Conservation (phyloP, 2,329 filamentous ascomycete genomes). For the Cordyceps militaris region DNA sequence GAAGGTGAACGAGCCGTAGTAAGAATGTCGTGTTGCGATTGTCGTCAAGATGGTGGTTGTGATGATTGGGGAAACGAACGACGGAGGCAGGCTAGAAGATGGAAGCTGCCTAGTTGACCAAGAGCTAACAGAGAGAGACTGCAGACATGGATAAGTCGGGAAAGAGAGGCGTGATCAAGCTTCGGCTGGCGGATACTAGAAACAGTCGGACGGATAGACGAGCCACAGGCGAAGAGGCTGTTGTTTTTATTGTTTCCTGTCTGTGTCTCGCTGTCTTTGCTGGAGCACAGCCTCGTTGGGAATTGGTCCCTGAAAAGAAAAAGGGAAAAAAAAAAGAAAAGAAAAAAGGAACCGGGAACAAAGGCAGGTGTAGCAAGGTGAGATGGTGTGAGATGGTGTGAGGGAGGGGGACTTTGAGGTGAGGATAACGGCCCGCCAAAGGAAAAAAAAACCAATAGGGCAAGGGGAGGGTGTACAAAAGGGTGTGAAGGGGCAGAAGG, state of each 20-base stretch:
- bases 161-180: not conserved
- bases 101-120: not conserved
- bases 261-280: not conserved
- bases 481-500: conserved; percentile 2
- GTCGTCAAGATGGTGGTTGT: not conserved
- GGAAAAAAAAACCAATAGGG: conserved; percentile 4
- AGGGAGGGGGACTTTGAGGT: conserved; percentile 6
- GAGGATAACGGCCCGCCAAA: conserved; percentile 6
- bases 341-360: not conserved
- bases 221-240: not conserved
- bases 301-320: not conserved
- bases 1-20: not conserved
- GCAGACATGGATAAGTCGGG: not conserved
- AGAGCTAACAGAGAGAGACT: not conserved
- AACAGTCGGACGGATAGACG: not conserved
- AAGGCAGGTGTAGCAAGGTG: conserved; percentile 9
- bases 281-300: not conserved
- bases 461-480: conserved; percentile 2
- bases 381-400: conserved; percentile 6
- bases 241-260: not conserved
- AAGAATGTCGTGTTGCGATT: not conserved
- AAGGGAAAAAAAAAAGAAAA: not conserved
- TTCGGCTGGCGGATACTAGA: not conserved
- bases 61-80: not conserved
- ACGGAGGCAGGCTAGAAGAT: conserved; percentile 1